Conservation (phyloP, 2,329 filamentous ascomycete genomes). For the Lojkania enalia region DNA sequence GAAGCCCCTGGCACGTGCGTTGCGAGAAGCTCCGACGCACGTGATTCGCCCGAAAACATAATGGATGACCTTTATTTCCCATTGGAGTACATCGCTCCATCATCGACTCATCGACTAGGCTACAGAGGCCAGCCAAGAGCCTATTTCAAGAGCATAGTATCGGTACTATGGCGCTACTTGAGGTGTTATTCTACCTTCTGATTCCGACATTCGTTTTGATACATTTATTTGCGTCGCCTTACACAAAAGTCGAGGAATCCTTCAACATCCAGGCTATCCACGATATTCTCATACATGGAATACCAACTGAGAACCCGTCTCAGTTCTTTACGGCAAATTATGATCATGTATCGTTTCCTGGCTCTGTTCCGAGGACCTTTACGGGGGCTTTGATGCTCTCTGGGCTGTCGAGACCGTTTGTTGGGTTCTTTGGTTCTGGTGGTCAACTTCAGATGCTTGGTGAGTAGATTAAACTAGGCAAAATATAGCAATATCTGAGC, state of each 20-base stretch:
- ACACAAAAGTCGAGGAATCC: conserved; percentile 98
- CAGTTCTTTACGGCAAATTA: conserved; percentile 66
- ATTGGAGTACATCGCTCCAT: not conserved
- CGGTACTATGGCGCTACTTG: conserved; percentile 26
- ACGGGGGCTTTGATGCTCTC: conserved; percentile 78
- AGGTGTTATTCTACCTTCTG: conserved; percentile 34
- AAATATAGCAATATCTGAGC: not conserved
- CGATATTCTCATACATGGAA: conserved; percentile 82
- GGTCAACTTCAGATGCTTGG: conserved; percentile 62
- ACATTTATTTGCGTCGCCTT: conserved; percentile 76
- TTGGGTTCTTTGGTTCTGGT: conserved; percentile 59
- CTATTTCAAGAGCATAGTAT: not conserved
- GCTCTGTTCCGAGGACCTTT: conserved; percentile 89
- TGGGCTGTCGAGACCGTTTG: conserved; percentile 68
- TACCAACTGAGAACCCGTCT: conserved; percentile 61
- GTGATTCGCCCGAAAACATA: too few species aligned
- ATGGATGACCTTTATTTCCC: too few species aligned
- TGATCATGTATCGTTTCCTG: conserved; percentile 89
- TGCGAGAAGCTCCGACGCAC: conserved; percentile 23
- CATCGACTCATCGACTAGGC: not conserved
- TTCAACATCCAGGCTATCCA: conserved; percentile 96
- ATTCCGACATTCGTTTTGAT: conserved; percentile 50
- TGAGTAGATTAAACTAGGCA: conserved; percentile 36
- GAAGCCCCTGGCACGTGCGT: conserved; percentile 6
- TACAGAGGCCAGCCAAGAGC: not conserved